These are phyloP conservation scores for Fonsecaea erecta DNA, from an alignment of 2,329 filamentous ascomycete species.

Conservation along the genomic window DNA sequence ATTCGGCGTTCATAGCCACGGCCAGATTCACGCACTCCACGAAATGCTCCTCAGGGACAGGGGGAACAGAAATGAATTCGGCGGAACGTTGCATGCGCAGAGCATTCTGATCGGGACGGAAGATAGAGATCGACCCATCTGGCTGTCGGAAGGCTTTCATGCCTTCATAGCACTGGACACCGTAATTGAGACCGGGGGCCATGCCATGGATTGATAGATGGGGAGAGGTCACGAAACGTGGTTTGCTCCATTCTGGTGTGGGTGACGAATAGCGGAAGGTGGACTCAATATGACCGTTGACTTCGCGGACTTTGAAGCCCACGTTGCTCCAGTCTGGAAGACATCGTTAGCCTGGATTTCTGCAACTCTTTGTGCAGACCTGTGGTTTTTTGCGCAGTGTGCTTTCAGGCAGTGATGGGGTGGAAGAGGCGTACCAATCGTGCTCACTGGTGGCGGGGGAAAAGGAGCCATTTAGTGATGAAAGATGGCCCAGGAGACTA, in stretches of 20 bases:
- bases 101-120: conserved; percentile 86
- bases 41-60: conserved; percentile 77
- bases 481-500: neutral
- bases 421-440: conserved; percentile 62
- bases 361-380: neutral
- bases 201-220: conserved; percentile 91
- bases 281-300: conserved; percentile 92
- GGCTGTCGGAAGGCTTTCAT: conserved; percentile 91
- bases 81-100: conserved; percentile 82
- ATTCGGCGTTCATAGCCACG: conserved; percentile 86
- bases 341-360: neutral
- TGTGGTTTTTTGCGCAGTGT: no score
- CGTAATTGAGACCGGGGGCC: conserved; percentile 94
- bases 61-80: conserved; percentile 79
- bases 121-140: conserved; percentile 75
- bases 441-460: conserved; percentile 76
- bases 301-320: conserved; percentile 90
- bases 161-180: conserved; percentile 97
- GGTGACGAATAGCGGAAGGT: conserved; percentile 72
- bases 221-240: conserved; percentile 79
- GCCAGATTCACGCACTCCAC: conserved; percentile 76
- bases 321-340: conserved; percentile 82
- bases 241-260: conserved; percentile 49
- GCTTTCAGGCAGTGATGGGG: neutral
- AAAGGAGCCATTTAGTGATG: conserved; percentile 52